Evolutionary conservation across 164 flowering plant species (phyloP).

Genomic region (Dillenia turbinata): DNA sequence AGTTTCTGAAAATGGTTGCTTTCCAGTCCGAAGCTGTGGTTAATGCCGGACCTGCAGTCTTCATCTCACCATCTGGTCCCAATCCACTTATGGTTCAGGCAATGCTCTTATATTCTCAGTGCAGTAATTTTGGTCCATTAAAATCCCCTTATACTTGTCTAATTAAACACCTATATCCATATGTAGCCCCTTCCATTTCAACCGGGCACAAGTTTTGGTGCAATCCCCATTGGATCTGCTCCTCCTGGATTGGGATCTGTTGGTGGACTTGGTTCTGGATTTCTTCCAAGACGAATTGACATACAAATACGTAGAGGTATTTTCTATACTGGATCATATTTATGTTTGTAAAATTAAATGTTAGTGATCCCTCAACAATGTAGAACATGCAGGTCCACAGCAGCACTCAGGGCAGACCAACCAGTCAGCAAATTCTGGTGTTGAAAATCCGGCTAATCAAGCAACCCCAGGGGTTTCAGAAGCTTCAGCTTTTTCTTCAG

Average conservation of each 20-base stretch:
- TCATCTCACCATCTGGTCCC: constrained; percentile 72
- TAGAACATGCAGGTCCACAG: constrained; percentile 40
- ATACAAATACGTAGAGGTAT: constrained; percentile 83
- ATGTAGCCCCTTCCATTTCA: constrained; percentile 74
- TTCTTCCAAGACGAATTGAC: constrained; percentile 70
- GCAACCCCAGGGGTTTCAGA: constrained; percentile 27
- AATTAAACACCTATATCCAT: constrained; percentile 12
- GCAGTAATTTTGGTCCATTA: neutral
- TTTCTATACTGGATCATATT: neutral
- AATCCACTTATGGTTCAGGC: constrained; percentile 98
- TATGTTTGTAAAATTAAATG: too few relatives aligned
- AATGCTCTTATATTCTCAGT: constrained; percentile 4
- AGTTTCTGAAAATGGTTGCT: neutral
- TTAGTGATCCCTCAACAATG: constrained; percentile 14
- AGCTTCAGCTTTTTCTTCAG: constrained; percentile 29
- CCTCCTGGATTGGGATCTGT: constrained; percentile 40
- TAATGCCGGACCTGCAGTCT: constrained; percentile 92
- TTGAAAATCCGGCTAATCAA: constrained; percentile 27
- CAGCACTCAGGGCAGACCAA: constrained; percentile 35
- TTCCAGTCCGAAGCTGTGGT: constrained; percentile 82
- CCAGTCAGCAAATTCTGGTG: constrained; percentile 25
- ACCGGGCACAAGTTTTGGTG: constrained; percentile 58
- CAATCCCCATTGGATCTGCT: constrained; percentile 42
- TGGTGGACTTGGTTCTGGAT: constrained; percentile 55
- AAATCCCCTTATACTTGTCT: neutral